Percentiles rank a stretch among this genome's conserved stretches.
phyloP scores from a whole-genome alignment of 192 early-diverging fungal genomes.

The Lobosporangium transversale region DNA sequence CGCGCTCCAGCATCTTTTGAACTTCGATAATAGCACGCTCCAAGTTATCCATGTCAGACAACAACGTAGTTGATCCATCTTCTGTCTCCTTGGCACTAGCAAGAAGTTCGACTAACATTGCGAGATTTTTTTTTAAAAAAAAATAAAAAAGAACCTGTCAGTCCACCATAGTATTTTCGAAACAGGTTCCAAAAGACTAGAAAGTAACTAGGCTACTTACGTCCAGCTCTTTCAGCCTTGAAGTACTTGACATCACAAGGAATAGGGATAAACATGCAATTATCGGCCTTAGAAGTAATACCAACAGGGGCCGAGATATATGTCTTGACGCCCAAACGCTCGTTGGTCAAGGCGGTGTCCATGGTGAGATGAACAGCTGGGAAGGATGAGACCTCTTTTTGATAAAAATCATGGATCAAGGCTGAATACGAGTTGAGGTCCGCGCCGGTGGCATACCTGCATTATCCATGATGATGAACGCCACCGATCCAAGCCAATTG shows the following conservation, averaged over 20 bases:
- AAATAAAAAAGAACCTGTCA: not conserved
- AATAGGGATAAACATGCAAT: slow-evolving; percentile 89
- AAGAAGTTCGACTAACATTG: slow-evolving; percentile 72
- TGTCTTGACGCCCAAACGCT: slow-evolving; percentile 79
- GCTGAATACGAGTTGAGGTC: slow-evolving; percentile 75
- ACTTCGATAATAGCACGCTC: slow-evolving; percentile 82
- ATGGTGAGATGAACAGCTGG: slow-evolving; percentile 87
- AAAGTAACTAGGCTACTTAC: slow-evolving; percentile 49
- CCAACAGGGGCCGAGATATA: slow-evolving; percentile 82
- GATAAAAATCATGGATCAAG: slow-evolving; percentile 83
- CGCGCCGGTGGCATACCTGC: slow-evolving; percentile 75
- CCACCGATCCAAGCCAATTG: no score
- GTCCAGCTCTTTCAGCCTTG: slow-evolving; percentile 89
- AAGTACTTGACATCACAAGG: slow-evolving; percentile 91
- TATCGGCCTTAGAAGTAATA: slow-evolving; percentile 74
- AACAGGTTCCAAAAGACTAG: not conserved
- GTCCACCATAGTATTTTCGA: not conserved
- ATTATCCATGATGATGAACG: no score
- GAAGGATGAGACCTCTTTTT: slow-evolving; percentile 79
- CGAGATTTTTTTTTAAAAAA: not conserved
- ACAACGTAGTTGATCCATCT: slow-evolving; percentile 64
- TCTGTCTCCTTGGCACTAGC: slow-evolving; percentile 66
- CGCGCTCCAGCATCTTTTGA: slow-evolving; percentile 84
- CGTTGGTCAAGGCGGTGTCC: slow-evolving; percentile 81
- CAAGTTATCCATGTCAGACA: slow-evolving; percentile 93